Evolutionary conservation across 306 rosid genomes (phyloP), one percentile per base, ranked within the genome.

Genomic region (Lathyrus sativus): DNA sequence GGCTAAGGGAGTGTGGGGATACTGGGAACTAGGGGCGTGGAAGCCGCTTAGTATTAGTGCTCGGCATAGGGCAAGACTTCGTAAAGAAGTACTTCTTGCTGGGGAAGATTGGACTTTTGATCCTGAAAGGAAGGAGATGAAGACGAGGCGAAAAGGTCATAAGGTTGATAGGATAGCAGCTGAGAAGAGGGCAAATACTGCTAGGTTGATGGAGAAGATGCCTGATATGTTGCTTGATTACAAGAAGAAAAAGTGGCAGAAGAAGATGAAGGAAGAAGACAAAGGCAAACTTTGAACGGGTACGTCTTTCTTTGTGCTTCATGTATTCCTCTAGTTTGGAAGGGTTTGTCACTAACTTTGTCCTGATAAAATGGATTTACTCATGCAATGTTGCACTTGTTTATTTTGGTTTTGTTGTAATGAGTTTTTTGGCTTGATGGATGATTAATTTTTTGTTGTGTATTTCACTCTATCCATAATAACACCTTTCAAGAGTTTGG

Each of bases 261-360:
- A 89, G 87, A 89, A 86, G 95, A 92, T 92, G 96, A 89, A 92
- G 84, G 96, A 89, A 73, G 98, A 89, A 78, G 92, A 89, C 80
- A 92, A 92, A 85, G 69, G 26, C 43, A 89, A 85, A 35, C 46
- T 11, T 42, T 83, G 67, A 76, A 43, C 15, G 53, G 54, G 3
- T 61, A 55, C 76, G 59, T 35, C 14, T 39, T 49, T 46, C 57
- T 49, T 29, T 46, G 58, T 41, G 67, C 59, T 78, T 28, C 28
- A 17, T 50, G 24, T 60, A 12, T 39, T 17, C 56, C 49, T 10
- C 9, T 41, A 22, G 35, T 57, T 66, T 13, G 55, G 37, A 48
- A 65, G 63, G 68, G 11, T 28, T 38, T 15, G 6, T 46, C 24
- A 17, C 54, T 33, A 15, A 59, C 48, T 15, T 15, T 33, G 55